Evolutionary conservation across 139 green algal genomes (phyloP).

Genomic region (Micractinium sp.): DNA sequence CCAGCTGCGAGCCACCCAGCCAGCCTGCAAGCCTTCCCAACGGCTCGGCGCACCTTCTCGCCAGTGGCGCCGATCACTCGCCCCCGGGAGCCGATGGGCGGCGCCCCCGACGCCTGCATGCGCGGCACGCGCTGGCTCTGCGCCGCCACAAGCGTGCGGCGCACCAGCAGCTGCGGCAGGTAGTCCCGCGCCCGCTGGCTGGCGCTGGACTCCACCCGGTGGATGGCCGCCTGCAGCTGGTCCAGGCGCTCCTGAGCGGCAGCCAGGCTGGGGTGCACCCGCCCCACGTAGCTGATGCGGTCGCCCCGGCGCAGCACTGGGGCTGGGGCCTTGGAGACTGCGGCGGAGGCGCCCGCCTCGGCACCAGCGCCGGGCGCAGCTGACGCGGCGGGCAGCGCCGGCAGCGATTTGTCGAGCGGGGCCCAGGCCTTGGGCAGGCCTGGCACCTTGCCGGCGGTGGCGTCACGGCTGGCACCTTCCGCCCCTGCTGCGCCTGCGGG

Average conservation of each 20-base stretch:
- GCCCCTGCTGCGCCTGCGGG: too few species aligned
- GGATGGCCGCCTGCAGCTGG: slow-evolving; percentile 24
- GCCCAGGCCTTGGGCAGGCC: background rate
- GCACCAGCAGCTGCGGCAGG: slow-evolving; percentile 34
- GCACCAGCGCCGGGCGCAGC: background rate
- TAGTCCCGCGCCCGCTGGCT: slow-evolving; percentile 10
- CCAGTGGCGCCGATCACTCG: slow-evolving; percentile 1
- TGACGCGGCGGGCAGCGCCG: background rate
- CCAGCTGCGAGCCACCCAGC: too few species aligned
- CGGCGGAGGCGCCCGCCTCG: background rate
- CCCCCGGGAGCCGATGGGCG: slow-evolving; percentile 29
- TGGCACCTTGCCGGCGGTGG: background rate
- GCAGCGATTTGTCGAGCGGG: background rate
- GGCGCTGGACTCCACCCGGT: slow-evolving; percentile 1
- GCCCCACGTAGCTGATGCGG: slow-evolving; percentile 14
- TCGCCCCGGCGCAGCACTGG: background rate
- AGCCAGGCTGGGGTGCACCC: background rate
- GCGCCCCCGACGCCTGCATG: background rate
- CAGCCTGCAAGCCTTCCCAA: background rate
- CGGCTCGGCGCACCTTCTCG: background rate
- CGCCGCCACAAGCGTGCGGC: slow-evolving; percentile 11
- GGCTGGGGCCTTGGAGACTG: background rate
- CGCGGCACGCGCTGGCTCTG: slow-evolving; percentile 2
- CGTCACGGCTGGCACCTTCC: too few species aligned
- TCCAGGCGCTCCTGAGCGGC: slow-evolving; percentile 25